These are phyloP conservation scores for Chrysoporthe deuterocubensis DNA, from an alignment of 2,329 filamentous ascomycete genomes.

Conservation along the genomic window DNA sequence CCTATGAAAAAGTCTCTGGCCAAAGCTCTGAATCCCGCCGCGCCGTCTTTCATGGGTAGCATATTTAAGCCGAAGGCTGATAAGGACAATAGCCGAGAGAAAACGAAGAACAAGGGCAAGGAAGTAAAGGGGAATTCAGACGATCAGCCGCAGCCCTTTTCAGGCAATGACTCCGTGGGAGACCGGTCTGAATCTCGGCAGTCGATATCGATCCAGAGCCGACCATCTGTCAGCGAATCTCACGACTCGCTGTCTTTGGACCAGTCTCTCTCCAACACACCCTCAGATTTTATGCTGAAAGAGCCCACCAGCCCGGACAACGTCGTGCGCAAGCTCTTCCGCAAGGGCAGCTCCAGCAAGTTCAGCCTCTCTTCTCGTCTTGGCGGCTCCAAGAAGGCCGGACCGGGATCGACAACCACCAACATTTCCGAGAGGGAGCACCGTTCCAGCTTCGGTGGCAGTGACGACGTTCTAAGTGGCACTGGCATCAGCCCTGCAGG, in stretches of 20 bases:
- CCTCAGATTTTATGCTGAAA: constrained; percentile 54
- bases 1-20: constrained; percentile 61
- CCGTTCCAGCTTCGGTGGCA: constrained; percentile 55
- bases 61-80: constrained; percentile 58
- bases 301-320: constrained; percentile 50
- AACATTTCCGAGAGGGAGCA: constrained; percentile 58
- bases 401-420: constrained; percentile 58
- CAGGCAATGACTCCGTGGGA: constrained; percentile 23
- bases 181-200: constrained; percentile 42
- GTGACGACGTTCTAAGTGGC: constrained; percentile 54
- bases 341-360: constrained; percentile 69
- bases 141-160: constrained; percentile 14
- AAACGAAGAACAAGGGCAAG: constrained; percentile 46
- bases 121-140: constrained; percentile 41
- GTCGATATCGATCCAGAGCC: constrained; percentile 27
- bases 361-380: constrained; percentile 64
- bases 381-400: constrained; percentile 55
- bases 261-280: constrained; percentile 58
- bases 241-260: constrained; percentile 63
- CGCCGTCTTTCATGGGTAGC: constrained; percentile 81
- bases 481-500: constrained; percentile 37
- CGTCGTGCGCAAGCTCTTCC: constrained; percentile 63
- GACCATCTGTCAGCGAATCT: constrained; percentile 48
- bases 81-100: constrained; percentile 45
- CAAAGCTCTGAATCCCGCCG: constrained; percentile 80